phyloP scores from a whole-genome alignment of 352 stramenopile species.

The Globisporangium uncinulatum region DNA sequence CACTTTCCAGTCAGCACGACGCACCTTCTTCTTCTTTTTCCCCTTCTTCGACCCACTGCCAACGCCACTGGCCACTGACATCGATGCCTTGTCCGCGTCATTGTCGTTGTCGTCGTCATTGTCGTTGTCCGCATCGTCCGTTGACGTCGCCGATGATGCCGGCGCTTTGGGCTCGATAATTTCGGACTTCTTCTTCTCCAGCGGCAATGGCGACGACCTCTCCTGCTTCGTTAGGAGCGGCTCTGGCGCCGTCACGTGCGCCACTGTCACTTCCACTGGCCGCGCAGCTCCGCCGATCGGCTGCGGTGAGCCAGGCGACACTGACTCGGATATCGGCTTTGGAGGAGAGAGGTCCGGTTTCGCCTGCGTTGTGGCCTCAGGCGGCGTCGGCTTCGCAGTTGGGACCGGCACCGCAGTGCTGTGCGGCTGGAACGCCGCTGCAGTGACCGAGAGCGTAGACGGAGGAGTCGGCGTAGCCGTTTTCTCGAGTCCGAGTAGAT shows the following conservation, averaged over 20 bases:
- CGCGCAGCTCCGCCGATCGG: conserved; percentile 1
- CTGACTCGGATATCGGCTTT: neutral
- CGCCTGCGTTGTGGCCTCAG: neutral
- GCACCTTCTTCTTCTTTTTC: conserved; percentile 70
- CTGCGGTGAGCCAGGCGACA: neutral
- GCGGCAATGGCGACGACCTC: conserved; percentile 14
- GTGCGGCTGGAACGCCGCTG: conserved; percentile 15
- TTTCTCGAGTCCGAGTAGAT: conserved; percentile 42
- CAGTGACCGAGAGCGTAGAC: neutral
- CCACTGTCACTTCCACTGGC: conserved; percentile 6
- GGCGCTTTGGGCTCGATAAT: neutral
- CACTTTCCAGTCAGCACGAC: neutral
- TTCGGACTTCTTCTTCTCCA: conserved; percentile 5
- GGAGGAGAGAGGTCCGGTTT: neutral
- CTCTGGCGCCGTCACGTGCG: conserved; percentile 8
- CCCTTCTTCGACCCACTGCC: conserved; percentile 10
- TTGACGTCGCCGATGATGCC: conserved; percentile 2
- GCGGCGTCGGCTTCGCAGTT: conserved; percentile 10
- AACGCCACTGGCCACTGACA: conserved; percentile 18
- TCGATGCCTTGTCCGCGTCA: conserved; percentile 20
- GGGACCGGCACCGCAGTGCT: neutral
- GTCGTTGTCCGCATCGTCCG: conserved; percentile 19
- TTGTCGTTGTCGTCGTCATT: conserved; percentile 35
- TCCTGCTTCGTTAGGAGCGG: conserved; percentile 12
- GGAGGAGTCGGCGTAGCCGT: neutral